These are phyloP conservation scores for Rhodotorula sp. DNA, from an alignment of 1,284 basidiomycete species.

Conservation along the genomic window DNA sequence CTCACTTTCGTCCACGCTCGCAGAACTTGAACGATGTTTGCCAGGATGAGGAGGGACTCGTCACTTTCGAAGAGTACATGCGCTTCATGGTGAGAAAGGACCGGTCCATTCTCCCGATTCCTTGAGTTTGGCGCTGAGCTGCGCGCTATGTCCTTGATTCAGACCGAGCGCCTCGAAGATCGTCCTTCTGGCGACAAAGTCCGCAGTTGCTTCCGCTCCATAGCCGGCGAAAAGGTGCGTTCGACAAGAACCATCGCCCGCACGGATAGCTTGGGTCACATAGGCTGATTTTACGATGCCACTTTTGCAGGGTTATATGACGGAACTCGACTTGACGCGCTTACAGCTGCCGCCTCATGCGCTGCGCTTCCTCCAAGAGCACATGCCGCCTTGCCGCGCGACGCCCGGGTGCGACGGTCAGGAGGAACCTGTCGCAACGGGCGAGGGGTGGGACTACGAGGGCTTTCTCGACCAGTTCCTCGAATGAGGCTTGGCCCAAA, in stretches of 20 bases:
- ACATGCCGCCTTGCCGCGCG: conserved; percentile 7
- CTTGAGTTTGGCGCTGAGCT: not conserved
- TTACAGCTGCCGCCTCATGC: conserved; percentile 76
- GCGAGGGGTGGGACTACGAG: conserved; percentile 17
- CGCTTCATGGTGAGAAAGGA: conserved; percentile 70
- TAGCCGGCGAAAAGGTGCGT: conserved; percentile 82
- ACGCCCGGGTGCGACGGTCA: not conserved
- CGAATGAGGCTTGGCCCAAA: not conserved
- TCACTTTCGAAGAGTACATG: conserved; percentile 92
- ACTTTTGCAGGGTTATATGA: conserved; percentile 72
- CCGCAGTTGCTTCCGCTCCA: conserved; percentile 86
- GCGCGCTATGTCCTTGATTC: not conserved
- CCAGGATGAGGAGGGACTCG: conserved; percentile 70
- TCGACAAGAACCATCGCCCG: no score
- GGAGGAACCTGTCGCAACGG: rapidly evolving
- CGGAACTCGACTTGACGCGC: conserved; percentile 84
- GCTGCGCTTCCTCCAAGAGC: conserved; percentile 67
- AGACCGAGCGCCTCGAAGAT: conserved; percentile 95
- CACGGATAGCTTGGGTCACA: not conserved
- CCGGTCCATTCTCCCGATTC: not conserved
- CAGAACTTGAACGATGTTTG: conserved; percentile 68
- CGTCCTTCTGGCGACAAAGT: conserved; percentile 90
- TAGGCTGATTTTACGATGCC: not conserved
- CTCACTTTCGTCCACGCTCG: conserved; percentile 53
- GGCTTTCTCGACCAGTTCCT: conserved; percentile 23